A percentile compares a stretch with the other conserved stretches of the same genome.
These are phyloP conservation scores for Telopea speciosissima DNA, from an alignment of 177 flowering plant species.

Conservation along the genomic window DNA sequence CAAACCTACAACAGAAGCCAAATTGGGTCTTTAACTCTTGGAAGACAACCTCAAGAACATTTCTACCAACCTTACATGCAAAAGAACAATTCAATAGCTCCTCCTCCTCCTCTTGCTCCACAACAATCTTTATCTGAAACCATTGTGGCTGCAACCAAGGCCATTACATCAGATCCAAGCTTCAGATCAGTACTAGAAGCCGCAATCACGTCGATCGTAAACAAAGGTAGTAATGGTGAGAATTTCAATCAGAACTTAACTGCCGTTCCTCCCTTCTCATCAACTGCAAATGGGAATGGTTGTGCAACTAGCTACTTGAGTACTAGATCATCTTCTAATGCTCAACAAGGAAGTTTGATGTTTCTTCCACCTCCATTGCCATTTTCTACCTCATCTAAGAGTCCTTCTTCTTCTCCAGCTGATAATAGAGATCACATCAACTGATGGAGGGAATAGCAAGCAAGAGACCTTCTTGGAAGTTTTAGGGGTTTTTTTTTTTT, in stretches of 20 bases:
- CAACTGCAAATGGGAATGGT: conserved; percentile 22
- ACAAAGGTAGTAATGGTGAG: conserved; percentile 15
- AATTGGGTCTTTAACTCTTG: conserved; percentile 28
- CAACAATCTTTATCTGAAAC: conserved; percentile 34
- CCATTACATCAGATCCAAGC: conserved; percentile 72
- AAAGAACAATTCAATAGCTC: conserved; percentile 22
- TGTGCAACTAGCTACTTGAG: conserved; percentile 37
- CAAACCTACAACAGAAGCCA: conserved; percentile 34
- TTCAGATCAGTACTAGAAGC: conserved; percentile 74
- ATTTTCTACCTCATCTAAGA: conserved; percentile 39
- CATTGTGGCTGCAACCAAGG: conserved; percentile 74
- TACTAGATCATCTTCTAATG: conserved; percentile 25
- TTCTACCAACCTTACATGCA: conserved; percentile 33
- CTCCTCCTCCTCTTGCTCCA: too few species aligned
- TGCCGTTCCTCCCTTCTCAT: conserved; percentile 11
- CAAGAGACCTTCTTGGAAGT: neutral
- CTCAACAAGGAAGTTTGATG: conserved; percentile 37
- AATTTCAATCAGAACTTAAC: conserved; percentile 19
- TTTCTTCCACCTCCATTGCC: conserved; percentile 43
- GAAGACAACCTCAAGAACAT: conserved; percentile 25
- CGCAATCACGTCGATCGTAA: conserved; percentile 62
- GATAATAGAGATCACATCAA: conserved; percentile 32
- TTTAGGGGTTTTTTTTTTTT: neutral
- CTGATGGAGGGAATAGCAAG: conserved; percentile 13
- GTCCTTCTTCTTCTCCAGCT: conserved; percentile 49